phyloP scores from a whole-genome alignment of 495 filamentous ascomycete species.

The Podospora bellae-mahoneyi region DNA sequence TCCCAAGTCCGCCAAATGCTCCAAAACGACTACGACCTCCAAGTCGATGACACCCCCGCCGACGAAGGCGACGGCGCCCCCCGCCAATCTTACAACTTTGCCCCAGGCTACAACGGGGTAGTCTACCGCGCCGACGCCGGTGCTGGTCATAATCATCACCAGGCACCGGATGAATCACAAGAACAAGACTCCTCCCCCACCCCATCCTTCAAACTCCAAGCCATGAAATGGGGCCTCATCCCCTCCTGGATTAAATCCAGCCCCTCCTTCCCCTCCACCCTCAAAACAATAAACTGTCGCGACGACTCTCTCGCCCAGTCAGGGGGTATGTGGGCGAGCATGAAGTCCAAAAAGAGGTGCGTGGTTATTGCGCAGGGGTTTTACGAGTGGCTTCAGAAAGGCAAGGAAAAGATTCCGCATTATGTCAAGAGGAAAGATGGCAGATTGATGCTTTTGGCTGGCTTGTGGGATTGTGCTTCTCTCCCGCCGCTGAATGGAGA shows the following conservation, averaged over 20 bases:
- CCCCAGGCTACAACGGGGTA: conserved; percentile 78
- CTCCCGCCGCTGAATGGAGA: conserved; percentile 68
- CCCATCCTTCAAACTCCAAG: conserved; percentile 70
- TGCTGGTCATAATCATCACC: conserved; percentile 29
- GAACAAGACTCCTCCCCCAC: conserved; percentile 10
- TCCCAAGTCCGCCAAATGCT: conserved; percentile 67
- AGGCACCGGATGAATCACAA: conserved; percentile 19
- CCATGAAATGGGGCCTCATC: conserved; percentile 80
- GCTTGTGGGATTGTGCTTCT: conserved; percentile 83
- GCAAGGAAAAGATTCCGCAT: conserved; percentile 76
- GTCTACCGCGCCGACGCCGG: conserved; percentile 78
- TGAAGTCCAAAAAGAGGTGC: conserved; percentile 87
- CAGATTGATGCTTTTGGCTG: conserved; percentile 81
- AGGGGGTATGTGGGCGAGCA: conserved; percentile 82
- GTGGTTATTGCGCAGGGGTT: conserved; percentile 86
- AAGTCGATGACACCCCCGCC: conserved; percentile 69
- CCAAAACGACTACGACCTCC: conserved; percentile 64
- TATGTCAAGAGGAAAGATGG: conserved; percentile 79
- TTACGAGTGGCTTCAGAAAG: conserved; percentile 91
- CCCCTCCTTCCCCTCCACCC: conserved; percentile 65
- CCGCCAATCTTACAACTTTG: conserved; percentile 86
- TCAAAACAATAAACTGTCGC: conserved; percentile 93
- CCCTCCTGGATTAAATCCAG: conserved; percentile 38
- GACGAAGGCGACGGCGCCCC: conserved; percentile 57
- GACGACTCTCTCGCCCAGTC: conserved; percentile 78